Base-by-base conservation (phyloP, 768 basidiomycete genomes). In the Hygrocybe punicea region DNA sequence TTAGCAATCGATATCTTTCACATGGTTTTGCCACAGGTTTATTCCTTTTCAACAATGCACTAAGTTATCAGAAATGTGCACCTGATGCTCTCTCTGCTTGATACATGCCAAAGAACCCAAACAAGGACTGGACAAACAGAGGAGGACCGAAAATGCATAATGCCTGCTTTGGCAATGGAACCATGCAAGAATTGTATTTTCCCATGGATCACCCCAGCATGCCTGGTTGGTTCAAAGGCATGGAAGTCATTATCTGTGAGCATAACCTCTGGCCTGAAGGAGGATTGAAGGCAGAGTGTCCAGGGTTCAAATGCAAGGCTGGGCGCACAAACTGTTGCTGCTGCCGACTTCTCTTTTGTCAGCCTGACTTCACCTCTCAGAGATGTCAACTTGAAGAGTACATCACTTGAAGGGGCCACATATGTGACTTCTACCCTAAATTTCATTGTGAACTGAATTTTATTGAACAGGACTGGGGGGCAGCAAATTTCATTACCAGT, bases 401-500 rank as follows among this genome's bases (percentile, higher is more conserved):
- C 13, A 65, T 69, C 55, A 55, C 61, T 16, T 49, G 51, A 0
- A 23, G 60, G 0, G 73, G 74, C 3, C 58, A 73, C 51, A 37
- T 63, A n/a, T 64, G 66, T 52, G 53, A 75, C n/a, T 77, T 77
- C 55, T 64, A 73, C 11, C 74, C 69, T 0, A 76, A 78, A 54
- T 79, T 71, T 39, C 61, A 64, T 50, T 61, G 60, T 56, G 62
- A 65, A 40, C 55, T n/a, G n/a, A n/a, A n/a, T n/a, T n/a, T n/a
- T n/a, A n/a, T n/a, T n/a, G n/a, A n/a, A n/a, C n/a, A n/a, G 58
- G 13, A 61, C 63, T 75, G 72, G 69, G 76, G 1, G 62, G 57
- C 46, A 68, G 68, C 10, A 79, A 78, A 56, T 58, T 56, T 10
- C 17, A 44, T 2, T 78, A 78, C 59, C 60, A 70, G 1, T 52